phyloP scores from a whole-genome alignment of 2,329 filamentous ascomycete species.

The Juglanconis oblonga region DNA sequence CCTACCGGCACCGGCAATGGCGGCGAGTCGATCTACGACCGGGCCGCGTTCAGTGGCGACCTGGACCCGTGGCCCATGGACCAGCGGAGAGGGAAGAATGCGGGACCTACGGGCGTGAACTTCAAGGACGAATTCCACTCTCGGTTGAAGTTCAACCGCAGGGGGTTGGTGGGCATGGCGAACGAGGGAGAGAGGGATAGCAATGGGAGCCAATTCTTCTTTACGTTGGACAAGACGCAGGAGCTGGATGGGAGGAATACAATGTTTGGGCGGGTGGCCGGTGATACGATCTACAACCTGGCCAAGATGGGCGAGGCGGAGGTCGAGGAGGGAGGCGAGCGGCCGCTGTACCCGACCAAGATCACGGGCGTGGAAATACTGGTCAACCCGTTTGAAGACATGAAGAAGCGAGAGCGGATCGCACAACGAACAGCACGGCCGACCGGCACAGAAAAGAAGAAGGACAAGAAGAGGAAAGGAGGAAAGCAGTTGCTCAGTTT shows the following conservation, averaged over 20 bases:
- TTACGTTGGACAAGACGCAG: conserved; percentile 80
- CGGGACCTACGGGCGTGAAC: conserved; percentile 55
- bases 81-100: conserved; percentile 59
- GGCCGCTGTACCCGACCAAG: conserved; percentile 81
- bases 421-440: conserved; percentile 48
- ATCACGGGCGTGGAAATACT: conserved; percentile 73
- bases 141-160: conserved; percentile 85
- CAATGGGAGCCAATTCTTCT: conserved; percentile 96
- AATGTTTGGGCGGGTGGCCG: conserved; percentile 85
- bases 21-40: conserved; percentile 88
- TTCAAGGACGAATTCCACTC: conserved; percentile 88
- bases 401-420: conserved; percentile 65
- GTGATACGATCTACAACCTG: conserved; percentile 94
- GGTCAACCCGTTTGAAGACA: conserved; percentile 78
- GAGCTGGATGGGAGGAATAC: conserved; percentile 90
- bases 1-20: conserved; percentile 90
- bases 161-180: conserved; percentile 93
- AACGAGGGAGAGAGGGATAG: conserved; percentile 75
- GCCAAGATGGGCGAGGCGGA: conserved; percentile 91
- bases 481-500: conserved; percentile 79
- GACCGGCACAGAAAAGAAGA: conserved; percentile 43
- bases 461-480: conserved; percentile 69
- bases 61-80: conserved; percentile 72
- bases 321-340: conserved; percentile 72
- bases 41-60: conserved; percentile 70